phyloP scores from a whole-genome alignment of 139 green algal species.

The Astrephomene gubernaculifera region DNA sequence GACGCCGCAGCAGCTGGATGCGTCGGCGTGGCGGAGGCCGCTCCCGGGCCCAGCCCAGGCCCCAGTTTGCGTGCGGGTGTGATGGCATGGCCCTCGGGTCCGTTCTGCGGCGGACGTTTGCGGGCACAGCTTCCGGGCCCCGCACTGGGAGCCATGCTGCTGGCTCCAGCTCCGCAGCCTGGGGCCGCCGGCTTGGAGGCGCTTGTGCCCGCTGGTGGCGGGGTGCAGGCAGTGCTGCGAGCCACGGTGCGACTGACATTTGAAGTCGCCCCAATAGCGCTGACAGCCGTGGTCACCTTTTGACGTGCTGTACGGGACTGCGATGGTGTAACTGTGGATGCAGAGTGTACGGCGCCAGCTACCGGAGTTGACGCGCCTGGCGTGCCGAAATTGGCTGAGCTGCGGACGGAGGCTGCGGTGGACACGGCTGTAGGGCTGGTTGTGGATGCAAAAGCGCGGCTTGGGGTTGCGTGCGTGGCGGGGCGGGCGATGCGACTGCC shows the following conservation, averaged over 20 bases:
- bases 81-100: neutral
- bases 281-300: neutral
- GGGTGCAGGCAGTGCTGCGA: neutral
- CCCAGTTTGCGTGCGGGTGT: conserved; percentile 5
- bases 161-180: too few species aligned
- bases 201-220: too few species aligned
- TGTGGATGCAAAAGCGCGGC: neutral
- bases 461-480: neutral
- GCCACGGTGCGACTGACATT: neutral
- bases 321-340: too few species aligned
- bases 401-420: too few species aligned
- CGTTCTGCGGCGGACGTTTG: neutral
- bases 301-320: neutral
- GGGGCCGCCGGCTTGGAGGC: too few species aligned
- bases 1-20: too few species aligned
- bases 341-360: too few species aligned
- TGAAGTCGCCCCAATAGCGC: neutral
- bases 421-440: neutral
- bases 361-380: too few species aligned
- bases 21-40: too few species aligned
- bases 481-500: conserved; percentile 20
- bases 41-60: too few species aligned
- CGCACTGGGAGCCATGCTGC: too few species aligned
- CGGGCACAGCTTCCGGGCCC: neutral
- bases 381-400: too few species aligned